phyloP scores from a whole-genome alignment of 768 basidiomycete species.

The Macrocybe gigantea region DNA sequence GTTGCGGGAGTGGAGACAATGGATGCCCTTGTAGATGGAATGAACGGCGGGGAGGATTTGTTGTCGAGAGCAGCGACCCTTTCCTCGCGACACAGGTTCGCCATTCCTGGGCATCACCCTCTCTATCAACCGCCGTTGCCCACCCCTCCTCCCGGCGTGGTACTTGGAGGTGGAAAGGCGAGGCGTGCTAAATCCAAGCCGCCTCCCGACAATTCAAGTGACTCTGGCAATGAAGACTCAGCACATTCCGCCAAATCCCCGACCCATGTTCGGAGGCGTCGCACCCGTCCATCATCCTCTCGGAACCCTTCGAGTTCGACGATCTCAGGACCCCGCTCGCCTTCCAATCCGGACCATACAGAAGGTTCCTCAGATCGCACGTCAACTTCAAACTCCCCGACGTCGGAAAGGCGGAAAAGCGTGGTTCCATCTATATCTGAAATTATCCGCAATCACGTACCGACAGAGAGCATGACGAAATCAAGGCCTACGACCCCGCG shows the following conservation, averaged over 20 bases:
- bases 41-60: constrained; percentile 72
- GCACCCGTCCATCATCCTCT: constrained; percentile 24
- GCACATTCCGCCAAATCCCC: constrained; percentile 19
- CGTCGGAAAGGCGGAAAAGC: constrained; percentile 32
- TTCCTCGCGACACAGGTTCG: constrained; percentile 47
- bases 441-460: constrained; percentile 77
- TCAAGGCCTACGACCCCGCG: constrained; percentile 39
- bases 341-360: constrained; percentile 8
- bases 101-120: constrained; percentile 60
- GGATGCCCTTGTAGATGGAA: constrained; percentile 85
- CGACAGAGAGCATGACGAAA: constrained; percentile 46
- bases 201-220: constrained; percentile 25
- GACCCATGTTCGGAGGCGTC: constrained; percentile 21
- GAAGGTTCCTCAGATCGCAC: constrained; percentile 4
- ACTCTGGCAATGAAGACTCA: constrained; percentile 52
- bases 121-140: constrained; percentile 81
- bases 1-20: constrained; percentile 77
- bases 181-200: constrained; percentile 25
- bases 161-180: constrained; percentile 50
- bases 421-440: constrained; percentile 81
- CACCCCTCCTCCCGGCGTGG: constrained; percentile 74
- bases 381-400: constrained; percentile 6
- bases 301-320: constrained; percentile 21
- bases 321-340: constrained; percentile 10
- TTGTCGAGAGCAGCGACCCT: constrained; percentile 31